Evolutionary conservation across 1,139 yeast species (phyloP).

Genomic region (Sugiyamaella grinbergsii): DNA sequence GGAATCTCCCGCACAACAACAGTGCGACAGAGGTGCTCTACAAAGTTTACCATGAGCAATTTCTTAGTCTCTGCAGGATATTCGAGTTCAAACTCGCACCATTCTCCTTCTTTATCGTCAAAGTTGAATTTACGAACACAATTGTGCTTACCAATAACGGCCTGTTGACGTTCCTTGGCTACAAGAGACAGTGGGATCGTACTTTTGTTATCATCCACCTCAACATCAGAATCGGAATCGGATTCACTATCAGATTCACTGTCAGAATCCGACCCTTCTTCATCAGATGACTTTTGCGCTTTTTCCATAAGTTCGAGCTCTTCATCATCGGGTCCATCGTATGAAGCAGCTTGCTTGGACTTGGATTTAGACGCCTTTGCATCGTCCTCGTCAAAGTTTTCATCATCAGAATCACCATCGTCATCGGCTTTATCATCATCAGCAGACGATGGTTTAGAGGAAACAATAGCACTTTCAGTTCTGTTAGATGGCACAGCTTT

Average conservation of each 20-base stretch:
- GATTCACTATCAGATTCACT: constrained; percentile 41
- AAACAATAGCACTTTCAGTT: constrained; percentile 41
- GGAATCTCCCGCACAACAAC: constrained; percentile 94
- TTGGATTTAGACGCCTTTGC: constrained; percentile 63
- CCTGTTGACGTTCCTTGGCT: constrained; percentile 84
- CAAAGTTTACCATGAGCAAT: constrained; percentile 93
- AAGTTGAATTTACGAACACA: constrained; percentile 80
- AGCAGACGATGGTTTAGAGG: constrained; percentile 39
- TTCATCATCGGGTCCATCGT: constrained; percentile 93
- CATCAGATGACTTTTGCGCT: constrained; percentile 52
- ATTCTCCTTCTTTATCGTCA: constrained; percentile 83
- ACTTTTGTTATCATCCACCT: constrained; percentile 25
- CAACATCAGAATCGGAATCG: constrained; percentile 40
- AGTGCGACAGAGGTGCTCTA: constrained; percentile 86
- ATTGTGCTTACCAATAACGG: constrained; percentile 70
- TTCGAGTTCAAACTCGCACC: constrained; percentile 90
- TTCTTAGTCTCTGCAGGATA: constrained; percentile 86
- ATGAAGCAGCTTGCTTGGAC: constrained; percentile 84
- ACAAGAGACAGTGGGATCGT: constrained; percentile 4
- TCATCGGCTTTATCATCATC: constrained; percentile 33
- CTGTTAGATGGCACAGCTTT: constrained; percentile 50
- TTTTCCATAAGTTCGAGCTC: constrained; percentile 84
- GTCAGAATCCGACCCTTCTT: constrained; percentile 45
- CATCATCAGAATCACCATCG: constrained; percentile 34
- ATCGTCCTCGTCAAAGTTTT: constrained; percentile 49